Percentiles rank a stretch among this genome's conserved stretches.
Conservation (phyloP, 306 rosid genomes). For the Biancaea sappan region DNA sequence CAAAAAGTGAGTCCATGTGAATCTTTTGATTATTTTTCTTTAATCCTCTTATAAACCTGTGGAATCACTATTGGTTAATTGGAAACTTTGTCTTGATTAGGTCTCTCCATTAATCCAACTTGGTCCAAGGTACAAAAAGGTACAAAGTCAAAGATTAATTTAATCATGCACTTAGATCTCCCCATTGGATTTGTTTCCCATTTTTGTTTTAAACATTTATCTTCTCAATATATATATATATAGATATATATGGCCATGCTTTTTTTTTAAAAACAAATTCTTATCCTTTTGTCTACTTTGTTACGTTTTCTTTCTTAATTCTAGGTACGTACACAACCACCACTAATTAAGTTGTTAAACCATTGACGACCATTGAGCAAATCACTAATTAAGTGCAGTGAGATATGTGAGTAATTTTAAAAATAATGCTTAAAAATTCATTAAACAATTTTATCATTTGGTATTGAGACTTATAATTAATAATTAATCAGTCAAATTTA, state of each 20-base stretch:
- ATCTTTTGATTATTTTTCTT: not conserved
- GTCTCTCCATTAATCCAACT: slow-evolving; percentile 44
- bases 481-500: not conserved
- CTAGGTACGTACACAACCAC: not conserved
- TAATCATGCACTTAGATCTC: slow-evolving; percentile 47
- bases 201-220: slow-evolving; percentile 9
- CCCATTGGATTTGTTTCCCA: slow-evolving; percentile 8
- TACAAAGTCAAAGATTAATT: slow-evolving; percentile 54
- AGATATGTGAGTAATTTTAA: not conserved
- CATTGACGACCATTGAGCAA: slow-evolving; percentile 1
- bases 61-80: slow-evolving; percentile 29
- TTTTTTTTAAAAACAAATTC: slow-evolving; percentile 20
- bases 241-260: not conserved
- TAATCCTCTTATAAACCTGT: slow-evolving; percentile 10
- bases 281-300: slow-evolving; percentile 18
- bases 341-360: not conserved
- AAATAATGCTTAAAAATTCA: no score
- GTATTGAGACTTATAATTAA: not conserved
- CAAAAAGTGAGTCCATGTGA: slow-evolving; percentile 19
- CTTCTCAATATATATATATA: not conserved
- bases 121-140: slow-evolving; percentile 4
- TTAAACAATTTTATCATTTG: no score
- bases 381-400: not conserved
- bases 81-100: slow-evolving; percentile 21
- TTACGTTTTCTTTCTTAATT: slow-evolving; percentile 25